Evolutionary conservation across 257 asterid genomes (phyloP), one percentile per base, ranked within the genome.

Genomic region (Ehretia macrophylla): DNA sequence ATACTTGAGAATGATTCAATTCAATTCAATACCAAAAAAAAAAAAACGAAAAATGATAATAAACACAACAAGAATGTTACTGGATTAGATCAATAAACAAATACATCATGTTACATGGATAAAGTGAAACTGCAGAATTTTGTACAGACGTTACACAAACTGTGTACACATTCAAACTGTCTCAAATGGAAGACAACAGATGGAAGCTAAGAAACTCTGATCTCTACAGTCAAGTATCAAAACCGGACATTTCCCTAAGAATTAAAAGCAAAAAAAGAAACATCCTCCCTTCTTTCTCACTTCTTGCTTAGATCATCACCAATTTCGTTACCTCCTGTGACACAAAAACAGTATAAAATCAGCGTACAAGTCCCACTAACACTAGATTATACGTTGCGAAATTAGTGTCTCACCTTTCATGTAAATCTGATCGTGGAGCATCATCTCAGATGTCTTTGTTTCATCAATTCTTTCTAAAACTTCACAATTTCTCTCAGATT

Each of bases 381-480:
- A 14, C 47, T 10, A 42, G 12, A 1, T 48, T 14, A 17, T 1
- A 17, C 8, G n/a, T n/a, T n/a, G n/a, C n/a, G 3, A 57, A 59
- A 50, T 6, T 11, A 21, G 40, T 23, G 14, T 54, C 63, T 60
- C 19, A 71, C 81, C 81, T 64, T 71, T 46, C 50, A 68, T 67
- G 66, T 19, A 57, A 55, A 32, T 65, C 56, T 53, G 64, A 22
- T 72, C 55, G 27, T 45, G 60, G 70, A 65, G 54, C 10, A 69
- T 51, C 10, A 69, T 51, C 40, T 63, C 65, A 51, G 64, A 71
- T 4, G 71, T 57, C 72, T 72, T 70, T 63, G 78, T 56, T 48
- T 85, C 90, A 69, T 81, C 90, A 16, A 82, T 82, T 14, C 88
- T 80, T 21, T 75, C 87, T 58, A 81, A 72, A 50, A 63, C 69